Base-by-base conservation (phyloP, 148 eudicot species). In the Simmondsia chinensis region DNA sequence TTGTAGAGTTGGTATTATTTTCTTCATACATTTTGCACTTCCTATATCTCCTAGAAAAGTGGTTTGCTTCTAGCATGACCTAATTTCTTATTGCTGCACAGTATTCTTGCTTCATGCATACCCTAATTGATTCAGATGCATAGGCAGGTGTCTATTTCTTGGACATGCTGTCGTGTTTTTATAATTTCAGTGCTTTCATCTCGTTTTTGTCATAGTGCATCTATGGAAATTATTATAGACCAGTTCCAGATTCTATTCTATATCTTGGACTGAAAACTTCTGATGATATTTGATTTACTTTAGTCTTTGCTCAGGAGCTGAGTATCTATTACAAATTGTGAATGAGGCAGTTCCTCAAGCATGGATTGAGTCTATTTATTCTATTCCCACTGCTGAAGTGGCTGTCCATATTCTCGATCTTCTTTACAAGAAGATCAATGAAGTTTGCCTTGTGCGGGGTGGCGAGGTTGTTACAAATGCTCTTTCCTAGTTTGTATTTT, bases 261-360 rank as follows among this genome's bases (percentile, higher is more conserved):
- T n/a, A 29, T 43, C 7, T 46, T 40, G n/a, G n/a, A 27, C 46
- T 25, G 18, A 30, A 31, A 56, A 27, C 33, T 14, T 49, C 74
- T 77, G 68, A 80, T 52, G 34, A 39, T 43, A 42, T 68, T 32
- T 66, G 33, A 46, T 56, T 58, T 65, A 17, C 60, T 23, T 24
- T 70, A 82, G 95, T 66, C 85, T 85, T 59, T 91, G 85, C 64
- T 71, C 97, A 69, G 97, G 95, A 60, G 95, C 88, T 15, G 94
- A 91, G 54, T 82, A 62, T 71, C 50, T 91, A 60, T 56, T 69
- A 47, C 85, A 82, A 70, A 49, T 76, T 47, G 88, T 79, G 46
- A 58, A 56, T 56, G 93, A 79, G 63, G 80, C 86, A 56, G 66
- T 85, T 52, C 95, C 95, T 4, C 60, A 55, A 41, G 51, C 20